phyloP scores from a whole-genome alignment of 164 flowering plant genomes.

The Protea cynaroides region DNA sequence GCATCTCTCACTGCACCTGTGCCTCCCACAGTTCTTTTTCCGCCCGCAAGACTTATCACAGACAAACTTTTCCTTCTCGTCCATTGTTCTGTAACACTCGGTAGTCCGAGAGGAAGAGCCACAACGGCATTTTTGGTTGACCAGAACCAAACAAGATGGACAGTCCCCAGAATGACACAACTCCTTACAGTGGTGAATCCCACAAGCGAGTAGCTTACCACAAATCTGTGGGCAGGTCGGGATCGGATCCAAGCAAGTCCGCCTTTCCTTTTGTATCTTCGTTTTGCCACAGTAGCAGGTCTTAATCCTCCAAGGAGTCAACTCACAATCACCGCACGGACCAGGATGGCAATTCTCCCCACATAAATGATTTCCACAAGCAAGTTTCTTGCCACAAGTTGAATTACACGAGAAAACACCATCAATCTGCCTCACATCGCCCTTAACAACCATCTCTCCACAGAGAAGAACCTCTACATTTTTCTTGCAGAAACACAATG shows the following conservation, averaged over 20 bases:
- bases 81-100: slow-evolving; percentile 59
- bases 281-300: slow-evolving; percentile 89
- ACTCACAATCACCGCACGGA: slow-evolving; percentile 74
- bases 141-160: slow-evolving; percentile 54
- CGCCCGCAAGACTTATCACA: slow-evolving; percentile 82
- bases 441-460: slow-evolving; percentile 77
- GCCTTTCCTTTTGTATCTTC: slow-evolving; percentile 38
- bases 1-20: slow-evolving; percentile 90
- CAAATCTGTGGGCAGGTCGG: slow-evolving; percentile 68
- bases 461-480: slow-evolving; percentile 55
- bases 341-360: slow-evolving; percentile 80
- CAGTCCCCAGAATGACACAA: slow-evolving; percentile 76
- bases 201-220: slow-evolving; percentile 64
- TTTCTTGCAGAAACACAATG: slow-evolving; percentile 82
- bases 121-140: slow-evolving; percentile 81
- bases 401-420: slow-evolving; percentile 76
- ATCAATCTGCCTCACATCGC: slow-evolving; percentile 48
- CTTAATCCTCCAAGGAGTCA: slow-evolving; percentile 52
- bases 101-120: slow-evolving; percentile 65
- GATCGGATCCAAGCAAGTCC: slow-evolving; percentile 79
- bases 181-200: slow-evolving; percentile 55
- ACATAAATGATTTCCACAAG: slow-evolving; percentile 79
- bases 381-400: slow-evolving; percentile 58
- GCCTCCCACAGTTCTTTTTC: slow-evolving; percentile 96
- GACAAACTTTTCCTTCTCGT: slow-evolving; percentile 35